Conservation (phyloP, 225 moss, liverwort and hornwort genomes). For the Neckera pumila region DNA sequence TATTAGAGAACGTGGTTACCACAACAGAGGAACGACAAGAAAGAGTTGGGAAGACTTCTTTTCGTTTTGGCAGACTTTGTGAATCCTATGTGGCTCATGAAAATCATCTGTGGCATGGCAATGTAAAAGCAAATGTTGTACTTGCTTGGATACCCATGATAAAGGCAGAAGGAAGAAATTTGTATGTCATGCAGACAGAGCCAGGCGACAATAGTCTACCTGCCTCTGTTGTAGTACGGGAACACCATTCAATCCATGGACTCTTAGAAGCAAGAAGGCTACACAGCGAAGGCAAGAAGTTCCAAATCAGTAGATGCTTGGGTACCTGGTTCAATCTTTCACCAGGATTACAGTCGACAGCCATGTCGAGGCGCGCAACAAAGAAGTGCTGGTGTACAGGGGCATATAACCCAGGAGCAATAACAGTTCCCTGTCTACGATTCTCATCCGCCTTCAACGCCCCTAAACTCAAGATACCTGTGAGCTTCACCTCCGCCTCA, state of each 20-base stretch:
- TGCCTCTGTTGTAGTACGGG: not conserved
- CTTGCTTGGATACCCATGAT: not conserved
- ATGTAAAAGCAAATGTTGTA: not conserved
- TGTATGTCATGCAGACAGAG: not conserved
- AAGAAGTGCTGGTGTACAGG: slow-evolving; percentile 98
- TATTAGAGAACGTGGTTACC: not conserved
- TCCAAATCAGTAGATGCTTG: not conserved
- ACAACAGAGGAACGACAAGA: not conserved
- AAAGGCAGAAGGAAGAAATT: not conserved
- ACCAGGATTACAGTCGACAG: slow-evolving; percentile 88
- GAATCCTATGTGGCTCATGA: not conserved
- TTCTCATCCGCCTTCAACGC: slow-evolving; percentile 80
- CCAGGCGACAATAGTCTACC: not conserved
- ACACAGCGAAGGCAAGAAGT: not conserved
- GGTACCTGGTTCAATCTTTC: slow-evolving; percentile 86
- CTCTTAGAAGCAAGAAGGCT: not conserved
- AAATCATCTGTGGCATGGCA: not conserved
- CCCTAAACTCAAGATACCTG: slow-evolving; percentile 86
- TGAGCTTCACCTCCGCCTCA: slow-evolving; percentile 97
- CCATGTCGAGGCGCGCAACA: slow-evolving; percentile 94
- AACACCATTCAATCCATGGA: not conserved
- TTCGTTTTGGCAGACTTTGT: not conserved
- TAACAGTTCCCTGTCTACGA: slow-evolving; percentile 88
- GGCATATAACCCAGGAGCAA: slow-evolving; percentile 93
- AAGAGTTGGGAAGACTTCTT: not conserved